These are phyloP conservation scores for Penicillium sp. DNA, from an alignment of 2,329 filamentous ascomycete genomes.

Conservation along the genomic window DNA sequence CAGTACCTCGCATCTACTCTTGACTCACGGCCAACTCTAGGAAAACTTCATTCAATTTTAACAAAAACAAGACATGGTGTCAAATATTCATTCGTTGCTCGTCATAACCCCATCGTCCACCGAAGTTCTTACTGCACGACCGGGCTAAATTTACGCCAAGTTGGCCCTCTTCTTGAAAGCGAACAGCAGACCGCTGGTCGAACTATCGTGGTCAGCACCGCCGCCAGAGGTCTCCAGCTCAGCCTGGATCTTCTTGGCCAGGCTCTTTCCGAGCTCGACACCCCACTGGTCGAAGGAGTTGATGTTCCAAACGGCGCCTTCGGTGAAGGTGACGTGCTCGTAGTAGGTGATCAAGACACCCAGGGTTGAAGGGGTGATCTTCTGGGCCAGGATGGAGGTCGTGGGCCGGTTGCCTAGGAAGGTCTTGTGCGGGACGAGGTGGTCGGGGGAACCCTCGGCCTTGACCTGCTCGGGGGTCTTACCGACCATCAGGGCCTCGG, in stretches of 20 bases:
- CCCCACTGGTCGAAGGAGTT: conserved; percentile 99
- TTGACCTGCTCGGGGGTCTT: conserved; percentile 48
- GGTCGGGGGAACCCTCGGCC: conserved; percentile 45
- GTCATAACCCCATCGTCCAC: conserved; percentile 18
- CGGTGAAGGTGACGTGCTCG: conserved; percentile 96
- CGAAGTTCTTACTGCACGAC: conserved; percentile 1
- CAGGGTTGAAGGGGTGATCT: conserved; percentile 89
- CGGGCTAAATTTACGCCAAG: conserved; percentile 31
- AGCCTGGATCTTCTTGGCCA: conserved; percentile 83
- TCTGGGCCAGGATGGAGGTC: conserved; percentile 85
- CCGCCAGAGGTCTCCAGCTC: conserved; percentile 76
- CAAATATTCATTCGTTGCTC: conserved; percentile 22
- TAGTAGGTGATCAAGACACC: conserved; percentile 98
- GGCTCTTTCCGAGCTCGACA: conserved; percentile 92
- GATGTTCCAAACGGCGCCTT: conserved; percentile 98
- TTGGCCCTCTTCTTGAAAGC: conserved; percentile 79
- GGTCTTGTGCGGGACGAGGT: conserved; percentile 91
- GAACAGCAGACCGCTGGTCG: conserved; percentile 82
- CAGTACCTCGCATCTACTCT: not conserved
- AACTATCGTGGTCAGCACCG: conserved; percentile 72
- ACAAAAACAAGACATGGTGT: conserved; percentile 3
- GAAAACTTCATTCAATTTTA: conserved; percentile 4
- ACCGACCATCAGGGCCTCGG: conserved; percentile 53
- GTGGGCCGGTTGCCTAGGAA: conserved; percentile 97
- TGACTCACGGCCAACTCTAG: not conserved